These are phyloP conservation scores for Fusarium sp. DNA, from an alignment of 2,329 filamentous ascomycete species.

Conservation along the genomic window DNA sequence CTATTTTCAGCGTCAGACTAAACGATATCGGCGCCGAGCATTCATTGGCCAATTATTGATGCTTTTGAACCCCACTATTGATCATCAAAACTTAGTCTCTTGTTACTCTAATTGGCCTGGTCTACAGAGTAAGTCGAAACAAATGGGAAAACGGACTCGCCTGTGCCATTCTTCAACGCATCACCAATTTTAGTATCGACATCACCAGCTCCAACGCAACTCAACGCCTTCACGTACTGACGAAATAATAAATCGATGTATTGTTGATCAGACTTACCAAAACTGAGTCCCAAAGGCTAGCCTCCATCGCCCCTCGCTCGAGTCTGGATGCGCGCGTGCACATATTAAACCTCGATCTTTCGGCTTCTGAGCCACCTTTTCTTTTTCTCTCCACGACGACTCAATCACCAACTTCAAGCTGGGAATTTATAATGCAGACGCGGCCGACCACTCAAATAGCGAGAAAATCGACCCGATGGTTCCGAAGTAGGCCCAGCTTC, in stretches of 20 bases:
- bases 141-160: slow-evolving; percentile 36
- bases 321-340: slow-evolving; percentile 9
- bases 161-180: slow-evolving; percentile 15
- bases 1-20: not conserved
- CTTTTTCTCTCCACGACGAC: not conserved
- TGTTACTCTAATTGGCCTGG: slow-evolving; percentile 30
- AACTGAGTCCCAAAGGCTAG: too few relatives aligned
- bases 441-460: slow-evolving; percentile 56
- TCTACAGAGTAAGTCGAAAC: slow-evolving; percentile 6
- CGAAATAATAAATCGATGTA: not conserved
- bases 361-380: slow-evolving; percentile 15
- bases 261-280: not conserved
- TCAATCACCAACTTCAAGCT: slow-evolving; percentile 41
- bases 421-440: slow-evolving; percentile 49
- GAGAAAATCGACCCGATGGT: slow-evolving; percentile 48
- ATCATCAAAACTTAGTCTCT: slow-evolving; percentile 3
- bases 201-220: slow-evolving; percentile 12
- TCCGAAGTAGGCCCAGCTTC: slow-evolving; percentile 48
- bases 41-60: slow-evolving; percentile 35
- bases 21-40: not conserved
- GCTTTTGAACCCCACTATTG: not conserved
- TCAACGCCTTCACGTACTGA: not conserved
- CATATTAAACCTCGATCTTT: slow-evolving; percentile 10
- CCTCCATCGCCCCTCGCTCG: not conserved
- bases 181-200: slow-evolving; percentile 12